These are phyloP conservation scores for Aschersonia sp. DNA, from an alignment of 2,329 filamentous ascomycete genomes.

Conservation along the genomic window DNA sequence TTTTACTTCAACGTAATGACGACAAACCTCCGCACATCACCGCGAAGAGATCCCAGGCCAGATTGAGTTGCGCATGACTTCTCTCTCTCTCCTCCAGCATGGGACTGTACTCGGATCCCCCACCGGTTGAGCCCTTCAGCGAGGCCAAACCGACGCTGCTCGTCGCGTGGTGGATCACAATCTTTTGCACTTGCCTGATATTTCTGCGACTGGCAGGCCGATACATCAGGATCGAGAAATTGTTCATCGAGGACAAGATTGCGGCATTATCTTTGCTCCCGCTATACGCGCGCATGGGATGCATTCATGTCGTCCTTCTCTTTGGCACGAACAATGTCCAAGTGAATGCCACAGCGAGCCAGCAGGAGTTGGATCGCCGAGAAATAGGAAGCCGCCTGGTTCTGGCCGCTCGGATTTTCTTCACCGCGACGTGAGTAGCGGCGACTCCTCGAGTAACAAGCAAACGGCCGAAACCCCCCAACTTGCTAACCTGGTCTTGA, in stretches of 20 bases:
- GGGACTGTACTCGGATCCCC: conserved; percentile 38
- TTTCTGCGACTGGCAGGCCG: conserved; percentile 61
- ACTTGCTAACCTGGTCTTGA: background rate
- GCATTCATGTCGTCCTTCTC: conserved; percentile 69
- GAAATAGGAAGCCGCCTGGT: conserved; percentile 64
- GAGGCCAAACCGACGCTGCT: conserved; percentile 71
- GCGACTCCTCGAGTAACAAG: conserved; percentile 28
- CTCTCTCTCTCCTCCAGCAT: conserved; percentile 19
- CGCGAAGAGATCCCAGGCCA: background rate
- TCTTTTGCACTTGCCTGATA: conserved; percentile 68
- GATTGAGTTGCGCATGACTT: background rate
- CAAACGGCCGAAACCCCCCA: background rate
- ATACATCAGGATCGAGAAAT: conserved; percentile 65
- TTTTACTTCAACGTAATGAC: background rate
- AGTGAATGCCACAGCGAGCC: conserved; percentile 10
- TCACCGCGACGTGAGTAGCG: conserved; percentile 61
- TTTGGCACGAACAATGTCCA: conserved; percentile 81
- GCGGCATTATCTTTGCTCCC: conserved; percentile 67
- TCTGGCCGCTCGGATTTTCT: conserved; percentile 65
- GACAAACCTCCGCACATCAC: background rate
- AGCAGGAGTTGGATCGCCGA: conserved; percentile 34
- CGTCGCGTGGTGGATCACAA: conserved; percentile 85
- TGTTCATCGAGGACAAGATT: conserved; percentile 76
- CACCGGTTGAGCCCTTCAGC: conserved; percentile 24
- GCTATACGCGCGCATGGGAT: conserved; percentile 61